Evolutionary conservation across 2,329 filamentous ascomycete genomes (phyloP), one percentile per base, ranked within the genome.

Genomic region (Incumbomyces delicatus): DNA sequence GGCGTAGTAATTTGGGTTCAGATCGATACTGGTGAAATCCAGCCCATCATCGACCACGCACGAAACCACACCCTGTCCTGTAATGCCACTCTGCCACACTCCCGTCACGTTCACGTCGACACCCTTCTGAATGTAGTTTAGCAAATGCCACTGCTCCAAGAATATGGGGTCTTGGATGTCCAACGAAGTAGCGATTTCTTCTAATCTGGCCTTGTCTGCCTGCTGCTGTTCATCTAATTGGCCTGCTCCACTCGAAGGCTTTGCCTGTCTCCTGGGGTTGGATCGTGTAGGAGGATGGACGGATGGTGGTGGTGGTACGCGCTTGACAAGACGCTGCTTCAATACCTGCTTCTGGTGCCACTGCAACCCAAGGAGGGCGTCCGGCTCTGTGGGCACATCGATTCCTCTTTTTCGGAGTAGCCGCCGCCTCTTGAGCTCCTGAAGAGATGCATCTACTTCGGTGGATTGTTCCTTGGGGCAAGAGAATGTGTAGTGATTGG

Each of bases 31-130:
- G 68, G 94, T 79, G 83, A 98, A 92, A 61, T 98, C 92, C 54
- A 98, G 66, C 0, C 92, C 92, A 66, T 98, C 92, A 60, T 98
- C 92, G 2, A 98, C 86, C 56, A 98, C 92, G 46, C 90, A 90
- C 2, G 94, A 87, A 1, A 87, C 95, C 14, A 85, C 77, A 51
- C 90, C 90, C 58, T 87, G 79, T 45, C 92, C 92, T 0, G 90
- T 96, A 48, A 95, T 82, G 3, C 89, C 90, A 57, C 92, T 80
- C 57, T 87, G 63, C 92, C 92, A 98, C 5, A 96, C 75, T 11
- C 82, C 87, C 0, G 88, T 94, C n/a, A 96, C 88, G 59, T 98
- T 98, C 60, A 98, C 77, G 63, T 98, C 92, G 66, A 96, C 86
- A 5, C 89, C 90, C 1, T 80, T 62, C 57, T 94, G 80, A 5